A percentile compares a stretch with the other conserved stretches of the same genome.
phyloP scores from a whole-genome alignment of 2,329 filamentous ascomycete species.

The Dactylonectria macrodidyma region DNA sequence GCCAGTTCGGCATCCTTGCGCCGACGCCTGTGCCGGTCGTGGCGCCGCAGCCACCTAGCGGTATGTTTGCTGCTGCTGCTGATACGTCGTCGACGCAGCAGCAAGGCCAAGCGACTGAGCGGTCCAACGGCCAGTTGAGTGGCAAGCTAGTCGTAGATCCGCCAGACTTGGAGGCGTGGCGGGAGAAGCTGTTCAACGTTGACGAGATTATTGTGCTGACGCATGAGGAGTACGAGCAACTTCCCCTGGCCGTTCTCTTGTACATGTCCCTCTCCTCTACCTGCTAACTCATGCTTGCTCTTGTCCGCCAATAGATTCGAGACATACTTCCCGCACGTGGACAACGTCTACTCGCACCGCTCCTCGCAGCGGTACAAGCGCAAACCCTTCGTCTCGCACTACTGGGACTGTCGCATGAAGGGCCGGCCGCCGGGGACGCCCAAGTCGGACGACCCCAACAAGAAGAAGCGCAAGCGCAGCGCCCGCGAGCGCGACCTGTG shows the following conservation, averaged over 20 bases:
- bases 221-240: constrained; percentile 75
- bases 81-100: not conserved
- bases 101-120: constrained; percentile 19
- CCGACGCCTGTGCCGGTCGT: constrained; percentile 46
- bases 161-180: constrained; percentile 78
- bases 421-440: constrained; percentile 84
- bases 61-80: constrained; percentile 17
- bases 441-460: constrained; percentile 84
- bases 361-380: constrained; percentile 87
- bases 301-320: constrained; percentile 70
- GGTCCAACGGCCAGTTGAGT: constrained; percentile 67
- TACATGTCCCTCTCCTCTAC: constrained; percentile 9
- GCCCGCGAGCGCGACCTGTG: constrained; percentile 85
- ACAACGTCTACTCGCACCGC: constrained; percentile 88
- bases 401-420: constrained; percentile 88
- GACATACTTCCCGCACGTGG: constrained; percentile 86
- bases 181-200: constrained; percentile 81
- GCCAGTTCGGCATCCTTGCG: constrained; percentile 64
- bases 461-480: constrained; percentile 85
- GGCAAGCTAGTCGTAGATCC: constrained; percentile 75
- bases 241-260: not conserved
- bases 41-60: constrained; percentile 23
- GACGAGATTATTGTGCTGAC: constrained; percentile 80
- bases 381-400: constrained; percentile 86
- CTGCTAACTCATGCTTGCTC: constrained; percentile 14